These are phyloP conservation scores for Xylariales sp. DNA, from an alignment of 2,329 filamentous ascomycete species.

Conservation along the genomic window DNA sequence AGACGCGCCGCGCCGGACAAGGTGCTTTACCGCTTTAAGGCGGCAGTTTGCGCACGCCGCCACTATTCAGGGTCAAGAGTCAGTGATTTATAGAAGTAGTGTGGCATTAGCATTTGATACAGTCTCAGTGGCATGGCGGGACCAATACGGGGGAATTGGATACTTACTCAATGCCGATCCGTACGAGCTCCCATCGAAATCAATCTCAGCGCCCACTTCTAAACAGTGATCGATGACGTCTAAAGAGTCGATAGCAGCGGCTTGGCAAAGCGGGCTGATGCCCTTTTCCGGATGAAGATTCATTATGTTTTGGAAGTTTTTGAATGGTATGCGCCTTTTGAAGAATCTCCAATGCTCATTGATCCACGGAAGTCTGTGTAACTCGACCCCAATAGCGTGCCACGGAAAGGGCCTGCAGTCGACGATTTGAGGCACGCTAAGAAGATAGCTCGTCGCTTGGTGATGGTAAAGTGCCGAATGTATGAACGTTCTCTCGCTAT, in stretches of 20 bases:
- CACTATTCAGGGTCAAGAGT: constrained; percentile 7
- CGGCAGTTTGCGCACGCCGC: constrained; percentile 25
- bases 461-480: background rate
- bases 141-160: background rate
- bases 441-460: constrained; percentile 2
- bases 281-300: constrained; percentile 27
- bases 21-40: constrained; percentile 16
- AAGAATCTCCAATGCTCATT: constrained; percentile 24
- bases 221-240: constrained; percentile 17
- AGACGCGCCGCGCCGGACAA: constrained; percentile 15
- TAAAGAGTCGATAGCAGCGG: constrained; percentile 17
- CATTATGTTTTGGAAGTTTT: constrained; percentile 9
- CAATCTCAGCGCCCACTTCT: constrained; percentile 26
- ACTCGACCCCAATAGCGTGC: background rate
- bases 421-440: constrained; percentile 1
- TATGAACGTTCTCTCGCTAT: background rate
- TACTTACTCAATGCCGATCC: constrained; percentile 25
- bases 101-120: background rate
- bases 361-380: constrained; percentile 10
- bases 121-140: background rate
- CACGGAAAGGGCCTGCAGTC: constrained; percentile 25
- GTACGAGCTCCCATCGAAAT: constrained; percentile 28
- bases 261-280: constrained; percentile 26
- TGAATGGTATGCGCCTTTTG: constrained; percentile 16
- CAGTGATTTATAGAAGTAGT: background rate